These are phyloP conservation scores for Aspergillus niger DNA, from an alignment of 2,329 filamentous ascomycete species.

Conservation along the genomic window DNA sequence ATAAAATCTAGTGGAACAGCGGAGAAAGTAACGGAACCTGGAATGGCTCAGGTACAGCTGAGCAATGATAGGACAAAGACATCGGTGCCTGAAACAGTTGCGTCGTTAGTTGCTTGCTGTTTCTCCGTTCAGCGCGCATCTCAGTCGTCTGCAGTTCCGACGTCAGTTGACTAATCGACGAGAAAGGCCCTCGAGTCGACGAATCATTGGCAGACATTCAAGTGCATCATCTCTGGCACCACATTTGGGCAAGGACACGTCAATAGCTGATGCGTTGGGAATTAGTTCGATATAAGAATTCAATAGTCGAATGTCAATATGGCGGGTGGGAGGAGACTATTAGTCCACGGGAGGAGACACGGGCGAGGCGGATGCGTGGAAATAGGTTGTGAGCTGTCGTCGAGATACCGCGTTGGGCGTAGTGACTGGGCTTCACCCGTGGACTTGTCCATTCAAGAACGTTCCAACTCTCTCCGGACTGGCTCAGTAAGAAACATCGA, in stretches of 20 bases:
- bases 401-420: constrained; percentile 1
- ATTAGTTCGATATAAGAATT: background rate
- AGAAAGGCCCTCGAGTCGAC: background rate
- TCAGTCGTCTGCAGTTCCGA: background rate
- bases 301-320: background rate
- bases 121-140: background rate
- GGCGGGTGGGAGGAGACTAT: background rate
- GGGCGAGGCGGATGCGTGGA: constrained; percentile 5
- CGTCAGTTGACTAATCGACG: background rate
- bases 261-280: constrained; percentile 8
- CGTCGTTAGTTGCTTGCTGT: background rate
- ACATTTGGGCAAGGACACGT: constrained; percentile 2
- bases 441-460: too few relatives aligned
- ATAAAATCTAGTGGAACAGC: background rate
- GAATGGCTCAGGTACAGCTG: constrained; percentile 5
- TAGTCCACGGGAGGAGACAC: background rate
- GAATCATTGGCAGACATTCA: background rate
- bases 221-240: background rate
- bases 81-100: constrained; percentile 3
- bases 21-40: background rate
- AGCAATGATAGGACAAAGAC: background rate
- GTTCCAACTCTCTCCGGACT: background rate
- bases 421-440: background rate
- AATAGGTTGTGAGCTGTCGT: background rate
- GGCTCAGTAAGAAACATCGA: background rate